Base-by-base conservation (phyloP, 495 filamentous ascomycete species). In the Filosporella fistucella region DNA sequence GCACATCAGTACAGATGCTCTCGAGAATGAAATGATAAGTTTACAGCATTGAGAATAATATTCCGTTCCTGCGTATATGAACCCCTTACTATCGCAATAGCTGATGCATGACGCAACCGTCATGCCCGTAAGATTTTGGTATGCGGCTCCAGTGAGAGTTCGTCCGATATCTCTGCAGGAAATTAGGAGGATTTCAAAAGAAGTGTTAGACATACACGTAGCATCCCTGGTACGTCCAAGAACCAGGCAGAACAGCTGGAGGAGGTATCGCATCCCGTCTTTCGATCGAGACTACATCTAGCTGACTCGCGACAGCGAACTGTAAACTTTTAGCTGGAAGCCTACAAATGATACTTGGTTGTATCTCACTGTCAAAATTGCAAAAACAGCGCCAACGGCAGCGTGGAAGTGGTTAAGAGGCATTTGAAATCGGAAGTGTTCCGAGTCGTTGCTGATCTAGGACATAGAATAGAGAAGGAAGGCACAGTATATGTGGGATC, bases 1-100 rank as follows among this genome's bases (percentile, higher is more conserved):
- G 24, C 18, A 63, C 58, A 12, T 38, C 18, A n/a, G 34, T n/a
- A 16, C 6, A 14, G 12, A 13, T 34, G 13, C 42, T 53, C 10
- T 59, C 28, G 24, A 37, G 10, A 2, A 12, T 26, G 10, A 14
- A 35, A 42, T 4, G 20, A 22, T 13, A 37, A 32, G 8, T 46
- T 41, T 45, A 36, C 47, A 57, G 34, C 54, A 57, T 42, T 57
- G 60, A 11, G 28, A 33, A 0, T 51, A 39, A 46, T 66, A 70
- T 45, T 74, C 68, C 40, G 63, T 58, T 28, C 69, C 70, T n/a
- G 68, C 68, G 23, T 65, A 60, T 12, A 51, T 37, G 41, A 61
- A 69, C 4, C 62, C 61, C 22, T 58, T 48, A 1, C 53, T 42
- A 20, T 47, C 45, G 52, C 71, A 75, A 45, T 47, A 60, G 21